Conservation (phyloP, 106 monocot genomes). For the Agapanthus africanus region DNA sequence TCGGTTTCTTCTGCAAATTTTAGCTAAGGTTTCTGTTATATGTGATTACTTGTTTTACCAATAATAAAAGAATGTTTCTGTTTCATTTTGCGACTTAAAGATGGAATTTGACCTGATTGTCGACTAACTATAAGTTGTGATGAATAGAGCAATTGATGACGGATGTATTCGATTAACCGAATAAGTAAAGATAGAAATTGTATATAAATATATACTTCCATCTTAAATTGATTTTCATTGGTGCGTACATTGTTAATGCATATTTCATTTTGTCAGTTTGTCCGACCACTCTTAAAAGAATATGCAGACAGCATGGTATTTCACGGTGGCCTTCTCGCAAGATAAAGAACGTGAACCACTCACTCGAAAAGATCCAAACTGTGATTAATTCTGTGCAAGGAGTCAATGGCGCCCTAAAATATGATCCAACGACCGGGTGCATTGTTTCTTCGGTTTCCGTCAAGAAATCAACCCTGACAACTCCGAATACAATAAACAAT, state of each 20-base stretch:
- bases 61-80: not conserved
- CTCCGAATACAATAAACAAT: not conserved
- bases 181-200: too few species aligned
- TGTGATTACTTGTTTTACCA: not conserved
- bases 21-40: not conserved
- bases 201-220: too few species aligned
- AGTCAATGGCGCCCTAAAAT: slow-evolving; percentile 78
- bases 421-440: slow-evolving; percentile 68
- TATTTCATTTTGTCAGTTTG: slow-evolving; percentile 63
- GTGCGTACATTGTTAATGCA: not conserved
- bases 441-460: slow-evolving; percentile 64
- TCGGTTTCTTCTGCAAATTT: not conserved
- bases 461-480: not conserved
- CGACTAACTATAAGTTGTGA: too few species aligned
- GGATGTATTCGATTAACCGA: too few species aligned
- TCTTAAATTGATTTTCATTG: not conserved
- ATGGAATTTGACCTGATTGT: too few species aligned
- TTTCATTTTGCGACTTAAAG: not conserved
- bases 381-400: slow-evolving; percentile 93
- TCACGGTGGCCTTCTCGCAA: slow-evolving; percentile 98
- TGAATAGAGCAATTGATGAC: too few species aligned
- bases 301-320: slow-evolving; percentile 91
- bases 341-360: slow-evolving; percentile 93
- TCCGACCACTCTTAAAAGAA: slow-evolving; percentile 89
- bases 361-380: slow-evolving; percentile 74